Base-by-base conservation (phyloP, 192 early-diverging fungal species). In the Rhizophlyctis rosea region DNA sequence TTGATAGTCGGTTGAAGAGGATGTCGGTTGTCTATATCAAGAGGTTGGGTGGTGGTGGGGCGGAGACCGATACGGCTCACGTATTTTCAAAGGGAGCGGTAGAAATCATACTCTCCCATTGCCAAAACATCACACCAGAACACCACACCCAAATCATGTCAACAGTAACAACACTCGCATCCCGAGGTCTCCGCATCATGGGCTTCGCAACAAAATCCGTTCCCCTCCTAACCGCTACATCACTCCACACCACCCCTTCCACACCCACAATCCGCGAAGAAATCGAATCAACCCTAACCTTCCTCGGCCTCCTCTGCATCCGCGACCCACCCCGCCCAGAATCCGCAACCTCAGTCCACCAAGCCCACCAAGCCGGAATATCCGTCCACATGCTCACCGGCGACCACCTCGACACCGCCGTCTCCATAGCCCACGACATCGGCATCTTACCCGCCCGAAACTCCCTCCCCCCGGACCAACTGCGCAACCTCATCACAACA, bases 361-460 rank as follows among this genome's bases (percentile, higher is more conserved):
- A 70, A 0, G 83, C 84, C 50, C 81, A 81, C 35, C 52, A 69
- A 29, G 91, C 91, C 0, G 88, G 88, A 16, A 73, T 91, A 44
- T 77, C 86, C 31, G 73, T 95, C 48, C 84, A 87, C 57, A 92
- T 95, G 93, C 83, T 90, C 39, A 92, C 91, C 30, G 91, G 90
- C 47, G 91, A 93, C 54, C 86, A 83, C 62, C 75, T 76, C 28
- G 61, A 79, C 31, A 95, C 91, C 0, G 93, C 93, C 4, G 85
- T 81, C 21, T 76, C 83, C n/a, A 90, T 95, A 49, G 90, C 88
- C 27, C 77, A 82, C 4, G 78, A 92, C 56, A 87, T 91, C 68
- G 84, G 82, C 27, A 87, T 95, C 36, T 84, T 94, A 52, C 81
- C 79, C 3, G 25, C 50, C 28, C 31, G 18, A 25, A 13, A 23